Base-by-base conservation (phyloP, 176 grass and related monocot genomes). In the Tuctoria greenei region DNA sequence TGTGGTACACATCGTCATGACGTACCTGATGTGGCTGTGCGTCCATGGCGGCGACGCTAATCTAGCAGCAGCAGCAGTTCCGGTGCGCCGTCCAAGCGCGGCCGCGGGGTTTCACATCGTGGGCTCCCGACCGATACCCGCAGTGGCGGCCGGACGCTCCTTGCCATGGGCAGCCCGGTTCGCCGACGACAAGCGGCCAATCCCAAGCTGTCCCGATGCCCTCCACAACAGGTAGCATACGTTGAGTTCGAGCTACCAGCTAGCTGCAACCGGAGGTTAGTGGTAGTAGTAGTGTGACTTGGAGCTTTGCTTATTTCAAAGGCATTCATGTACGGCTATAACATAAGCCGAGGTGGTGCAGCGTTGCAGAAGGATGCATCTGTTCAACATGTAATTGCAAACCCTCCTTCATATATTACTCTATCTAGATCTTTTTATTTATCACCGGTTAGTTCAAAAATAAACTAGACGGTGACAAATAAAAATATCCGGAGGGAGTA, bases 141-240 rank as follows among this genome's bases (percentile, higher is more conserved):
- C 41, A 13, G 6, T 2, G 17, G 15, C 42, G 17, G 15, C 42
- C 5, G 35, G 59, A 4, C 6, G 42, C 28, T 66, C 66, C 8
- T 21, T 64, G 25, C 4, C 66, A 20, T 7, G 54, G 0, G n/a
- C 42, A n/a, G 20, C 38, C 31, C 20, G 63, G n/a, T 56, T 79
- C 44, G 20, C 1, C 45, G 80, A 79, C n/a, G 63, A 79, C 55
- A 88, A 88, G 75, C 86, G 86, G 42, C 80, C 27, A n/a, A 63
- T 83, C 27, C 86, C 86, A 42, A 88, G 86, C 86, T 64, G 86
- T 44, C 86, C 86, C 1, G 80, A 88, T 31, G 80, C 80, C 1
- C 86, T 88, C 4, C 86, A 88, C 75, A 88, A 88, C 69, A 83
- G 80, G 86, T 88, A 88, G 67, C 31, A 51, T 25, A 12, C 18